Evolutionary conservation across 2,329 filamentous ascomycete genomes (phyloP).

Genomic region (Penicillium sclerotiorum): DNA sequence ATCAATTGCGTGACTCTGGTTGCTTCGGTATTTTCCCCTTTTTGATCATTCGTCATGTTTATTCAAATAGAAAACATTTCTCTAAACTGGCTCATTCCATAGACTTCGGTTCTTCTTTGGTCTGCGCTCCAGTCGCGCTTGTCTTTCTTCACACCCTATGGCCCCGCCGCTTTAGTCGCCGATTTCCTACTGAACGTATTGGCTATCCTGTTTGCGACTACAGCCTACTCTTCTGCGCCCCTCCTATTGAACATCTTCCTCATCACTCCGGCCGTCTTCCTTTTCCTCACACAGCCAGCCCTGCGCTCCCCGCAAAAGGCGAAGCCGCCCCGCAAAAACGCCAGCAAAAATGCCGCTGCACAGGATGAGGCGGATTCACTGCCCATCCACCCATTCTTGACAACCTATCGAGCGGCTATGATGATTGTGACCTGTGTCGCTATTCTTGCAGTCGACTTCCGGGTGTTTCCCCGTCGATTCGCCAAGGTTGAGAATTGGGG

Average conservation of each 20-base stretch:
- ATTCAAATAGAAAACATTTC: neutral
- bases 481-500: conserved; percentile 99
- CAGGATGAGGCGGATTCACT: conserved; percentile 53
- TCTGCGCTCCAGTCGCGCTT: conserved; percentile 82
- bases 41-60: neutral
- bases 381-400: conserved; percentile 88
- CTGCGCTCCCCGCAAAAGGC: conserved; percentile 35
- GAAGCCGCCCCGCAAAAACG: conserved; percentile 33
- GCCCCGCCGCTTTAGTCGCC: conserved; percentile 65
- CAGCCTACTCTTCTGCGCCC: conserved; percentile 76
- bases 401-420: conserved; percentile 88
- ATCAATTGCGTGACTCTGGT: conserved; percentile 85
- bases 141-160: conserved; percentile 79
- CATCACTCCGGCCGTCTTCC: conserved; percentile 67
- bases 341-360: conserved; percentile 23
- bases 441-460: conserved; percentile 96
- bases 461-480: conserved; percentile 87
- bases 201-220: conserved; percentile 80
- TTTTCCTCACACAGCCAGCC: conserved; percentile 53
- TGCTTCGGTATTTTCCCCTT: conserved; percentile 65
- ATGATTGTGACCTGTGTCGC: conserved; percentile 85
- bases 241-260: conserved; percentile 75
- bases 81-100: conserved; percentile 2
- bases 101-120: conserved; percentile 86
- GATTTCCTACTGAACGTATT: conserved; percentile 89